These are phyloP conservation scores for Mycena maculata DNA, from an alignment of 768 basidiomycete species.

Conservation along the genomic window DNA sequence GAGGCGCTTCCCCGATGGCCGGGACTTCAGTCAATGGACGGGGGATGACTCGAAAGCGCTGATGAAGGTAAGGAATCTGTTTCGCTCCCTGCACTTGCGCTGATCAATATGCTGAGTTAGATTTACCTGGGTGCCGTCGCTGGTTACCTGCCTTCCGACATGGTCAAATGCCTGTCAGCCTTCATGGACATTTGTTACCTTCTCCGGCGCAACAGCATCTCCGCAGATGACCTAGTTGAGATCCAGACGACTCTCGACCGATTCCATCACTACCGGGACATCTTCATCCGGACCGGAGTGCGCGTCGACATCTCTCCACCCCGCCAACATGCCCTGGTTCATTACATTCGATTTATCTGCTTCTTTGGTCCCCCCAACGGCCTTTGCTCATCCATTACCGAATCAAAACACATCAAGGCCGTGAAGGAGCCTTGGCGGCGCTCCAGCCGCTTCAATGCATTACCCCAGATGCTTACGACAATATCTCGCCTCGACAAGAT, in stretches of 20 bases:
- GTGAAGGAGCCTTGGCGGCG: not conserved
- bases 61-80: not conserved
- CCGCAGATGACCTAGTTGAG: not conserved
- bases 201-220: not conserved
- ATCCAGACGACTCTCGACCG: not conserved
- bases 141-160: not conserved
- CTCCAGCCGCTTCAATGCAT: not conserved
- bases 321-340: not conserved
- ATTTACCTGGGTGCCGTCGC: not conserved
- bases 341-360: not conserved
- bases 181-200: not conserved
- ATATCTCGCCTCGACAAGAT: not conserved
- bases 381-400: not conserved
- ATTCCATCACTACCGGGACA: not conserved
- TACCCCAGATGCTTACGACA: not conserved
- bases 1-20: not conserved
- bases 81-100: not conserved
- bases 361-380: not conserved
- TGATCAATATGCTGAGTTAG: not conserved
- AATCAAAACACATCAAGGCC: not conserved
- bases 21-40: not conserved
- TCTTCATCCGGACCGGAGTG: not conserved
- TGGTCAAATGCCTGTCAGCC: not conserved
- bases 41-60: not conserved
- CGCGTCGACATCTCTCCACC: not conserved